phyloP scores from a whole-genome alignment of 345 rosid species.

The Moricandia arvensis region DNA sequence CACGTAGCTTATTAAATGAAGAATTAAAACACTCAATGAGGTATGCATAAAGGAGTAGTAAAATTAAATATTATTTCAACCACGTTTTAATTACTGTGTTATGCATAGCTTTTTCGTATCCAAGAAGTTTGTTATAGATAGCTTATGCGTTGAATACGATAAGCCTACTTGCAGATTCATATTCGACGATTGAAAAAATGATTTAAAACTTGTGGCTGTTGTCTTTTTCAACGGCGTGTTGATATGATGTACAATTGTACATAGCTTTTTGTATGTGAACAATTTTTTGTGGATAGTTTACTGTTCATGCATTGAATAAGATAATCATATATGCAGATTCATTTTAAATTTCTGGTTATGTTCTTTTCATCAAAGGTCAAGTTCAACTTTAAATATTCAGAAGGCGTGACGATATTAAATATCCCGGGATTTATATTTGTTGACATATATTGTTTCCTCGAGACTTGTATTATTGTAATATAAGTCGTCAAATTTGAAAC shows the following conservation, averaged over 20 bases:
- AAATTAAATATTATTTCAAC: not conserved
- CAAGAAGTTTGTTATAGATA: not conserved
- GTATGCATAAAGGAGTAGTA: not conserved
- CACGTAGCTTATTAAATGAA: not conserved
- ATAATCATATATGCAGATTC: not conserved
- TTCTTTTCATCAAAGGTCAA: conserved; percentile 16
- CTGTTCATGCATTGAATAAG: not conserved
- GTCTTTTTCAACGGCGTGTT: not conserved
- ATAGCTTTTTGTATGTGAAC: not conserved
- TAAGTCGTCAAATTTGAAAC: conserved; percentile 9
- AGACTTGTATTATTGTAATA: not conserved
- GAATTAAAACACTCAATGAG: not conserved
- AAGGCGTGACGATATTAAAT: conserved; percentile 5
- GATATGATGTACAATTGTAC: not conserved
- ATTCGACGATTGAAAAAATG: not conserved
- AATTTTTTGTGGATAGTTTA: not conserved
- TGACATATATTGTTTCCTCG: not conserved
- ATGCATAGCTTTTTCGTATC: not conserved
- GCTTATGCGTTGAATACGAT: conserved; percentile 4
- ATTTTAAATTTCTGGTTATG: not conserved
- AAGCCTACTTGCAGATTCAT: not conserved
- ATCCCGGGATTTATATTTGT: not conserved
- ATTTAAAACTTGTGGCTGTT: not conserved
- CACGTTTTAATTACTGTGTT: conserved; percentile 2
- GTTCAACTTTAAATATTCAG: conserved; percentile 7